A percentile compares a stretch with the other conserved stretches of the same genome.
These are phyloP conservation scores for Aurantiochytrium sp. DNA, from an alignment of 108 stramenopile genomes.

Conservation along the genomic window DNA sequence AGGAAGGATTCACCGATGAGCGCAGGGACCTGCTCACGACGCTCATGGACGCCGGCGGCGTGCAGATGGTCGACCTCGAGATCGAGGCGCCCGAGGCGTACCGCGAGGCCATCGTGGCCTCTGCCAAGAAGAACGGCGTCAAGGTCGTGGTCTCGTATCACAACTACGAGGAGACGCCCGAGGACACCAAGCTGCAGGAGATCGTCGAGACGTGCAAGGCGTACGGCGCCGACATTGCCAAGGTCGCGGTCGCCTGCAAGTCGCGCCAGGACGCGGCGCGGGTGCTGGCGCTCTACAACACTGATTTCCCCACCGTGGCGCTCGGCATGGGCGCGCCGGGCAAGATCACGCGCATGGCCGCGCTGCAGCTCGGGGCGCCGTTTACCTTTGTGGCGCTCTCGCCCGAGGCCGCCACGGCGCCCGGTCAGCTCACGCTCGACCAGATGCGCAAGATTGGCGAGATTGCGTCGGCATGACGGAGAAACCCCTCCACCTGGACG, in stretches of 20 bases:
- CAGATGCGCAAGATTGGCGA: not conserved
- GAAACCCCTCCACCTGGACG: no score
- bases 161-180: conserved; percentile 16
- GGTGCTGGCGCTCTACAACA: not conserved
- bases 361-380: not conserved
- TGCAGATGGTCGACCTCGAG: conserved; percentile 1
- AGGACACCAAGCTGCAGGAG: not conserved
- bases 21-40: not conserved
- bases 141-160: conserved; percentile 18
- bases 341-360: not conserved
- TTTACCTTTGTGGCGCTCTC: not conserved
- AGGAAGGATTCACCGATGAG: not conserved
- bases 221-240: conserved; percentile 16
- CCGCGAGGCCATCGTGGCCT: not conserved
- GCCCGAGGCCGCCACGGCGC: not conserved
- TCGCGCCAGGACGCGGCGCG: not conserved
- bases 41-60: not conserved
- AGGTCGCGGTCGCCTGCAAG: not conserved
- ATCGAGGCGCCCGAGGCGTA: not conserved
- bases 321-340: not conserved
- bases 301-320: not conserved
- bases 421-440: conserved; percentile 17
- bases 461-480: not conserved
- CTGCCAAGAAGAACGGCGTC: not conserved
- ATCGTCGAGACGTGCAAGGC: not conserved